These are phyloP conservation scores for Blastomyces silverae DNA, from an alignment of 2,329 filamentous ascomycete species.

Conservation along the genomic window DNA sequence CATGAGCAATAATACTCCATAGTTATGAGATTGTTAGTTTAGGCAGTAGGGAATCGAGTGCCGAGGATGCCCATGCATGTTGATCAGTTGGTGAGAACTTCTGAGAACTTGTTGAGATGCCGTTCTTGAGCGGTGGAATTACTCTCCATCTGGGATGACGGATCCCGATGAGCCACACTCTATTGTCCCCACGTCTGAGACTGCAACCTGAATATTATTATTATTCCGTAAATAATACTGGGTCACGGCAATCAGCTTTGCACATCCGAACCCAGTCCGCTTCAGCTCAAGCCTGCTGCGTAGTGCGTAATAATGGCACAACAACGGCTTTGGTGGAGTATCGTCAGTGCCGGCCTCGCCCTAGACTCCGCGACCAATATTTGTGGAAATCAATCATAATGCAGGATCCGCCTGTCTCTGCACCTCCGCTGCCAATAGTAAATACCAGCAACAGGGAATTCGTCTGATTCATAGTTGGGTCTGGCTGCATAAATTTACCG, in stretches of 20 bases:
- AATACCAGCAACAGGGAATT: not conserved
- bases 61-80: not conserved
- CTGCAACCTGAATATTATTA: not conserved
- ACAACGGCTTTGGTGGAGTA: not conserved
- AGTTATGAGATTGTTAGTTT: no score
- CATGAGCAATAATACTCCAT: not conserved
- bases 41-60: no score
- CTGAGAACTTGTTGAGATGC: not conserved
- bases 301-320: not conserved
- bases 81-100: not conserved
- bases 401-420: not conserved
- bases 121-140: not conserved
- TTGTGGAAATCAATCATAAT: not conserved
- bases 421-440: not conserved
- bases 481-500: not conserved
- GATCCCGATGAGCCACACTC: not conserved
- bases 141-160: not conserved
- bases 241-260: not conserved
- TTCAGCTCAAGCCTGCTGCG: not conserved
- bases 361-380: not conserved
- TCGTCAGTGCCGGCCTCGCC: not conserved
- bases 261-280: not conserved
- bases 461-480: not conserved
- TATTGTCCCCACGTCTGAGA: not conserved
- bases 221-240: not conserved